Conservation (phyloP, 805 yeast species). For the Saccharomycopsis fibuligera region DNA sequence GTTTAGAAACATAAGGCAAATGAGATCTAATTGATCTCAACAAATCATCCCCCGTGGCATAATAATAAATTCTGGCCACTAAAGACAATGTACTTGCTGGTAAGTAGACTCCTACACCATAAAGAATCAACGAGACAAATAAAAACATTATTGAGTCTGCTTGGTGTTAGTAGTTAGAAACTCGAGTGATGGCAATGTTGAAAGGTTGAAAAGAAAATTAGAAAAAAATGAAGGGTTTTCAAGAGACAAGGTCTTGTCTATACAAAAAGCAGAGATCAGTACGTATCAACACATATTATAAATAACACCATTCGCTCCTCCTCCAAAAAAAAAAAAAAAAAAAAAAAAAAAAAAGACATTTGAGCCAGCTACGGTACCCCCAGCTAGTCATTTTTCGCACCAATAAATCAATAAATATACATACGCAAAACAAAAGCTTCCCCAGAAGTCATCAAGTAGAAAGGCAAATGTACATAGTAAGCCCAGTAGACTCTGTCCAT, state of each 20-base stretch:
- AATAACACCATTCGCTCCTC: too few species aligned
- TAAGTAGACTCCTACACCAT: slow-evolving; percentile 32
- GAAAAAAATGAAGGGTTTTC: not conserved
- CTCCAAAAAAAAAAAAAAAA: too few species aligned
- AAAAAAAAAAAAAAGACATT: too few species aligned
- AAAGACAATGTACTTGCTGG: slow-evolving; percentile 26
- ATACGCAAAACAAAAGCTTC: slow-evolving; percentile 36
- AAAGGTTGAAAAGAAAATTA: not conserved
- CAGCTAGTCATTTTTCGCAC: not conserved
- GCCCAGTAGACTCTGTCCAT: slow-evolving; percentile 36
- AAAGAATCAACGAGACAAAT: slow-evolving; percentile 32
- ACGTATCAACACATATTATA: too few species aligned
- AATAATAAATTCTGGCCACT: slow-evolving; percentile 27
- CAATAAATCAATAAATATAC: not conserved
- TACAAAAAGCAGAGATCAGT: too few species aligned
- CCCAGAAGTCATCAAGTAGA: slow-evolving; percentile 36
- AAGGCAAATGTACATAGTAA: slow-evolving; percentile 39
- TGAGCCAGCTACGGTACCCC: too few species aligned
- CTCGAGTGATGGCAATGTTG: too few species aligned
- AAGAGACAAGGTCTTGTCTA: not conserved
- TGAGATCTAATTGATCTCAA: slow-evolving; percentile 5
- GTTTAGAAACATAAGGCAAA: slow-evolving; percentile 15
- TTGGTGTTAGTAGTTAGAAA: slow-evolving; percentile 2
- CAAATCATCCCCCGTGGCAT: slow-evolving; percentile 31
- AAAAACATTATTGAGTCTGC: slow-evolving; percentile 30